Conservation (phyloP, 176 grass and related monocot species). For the Oryza longistaminata region DNA sequence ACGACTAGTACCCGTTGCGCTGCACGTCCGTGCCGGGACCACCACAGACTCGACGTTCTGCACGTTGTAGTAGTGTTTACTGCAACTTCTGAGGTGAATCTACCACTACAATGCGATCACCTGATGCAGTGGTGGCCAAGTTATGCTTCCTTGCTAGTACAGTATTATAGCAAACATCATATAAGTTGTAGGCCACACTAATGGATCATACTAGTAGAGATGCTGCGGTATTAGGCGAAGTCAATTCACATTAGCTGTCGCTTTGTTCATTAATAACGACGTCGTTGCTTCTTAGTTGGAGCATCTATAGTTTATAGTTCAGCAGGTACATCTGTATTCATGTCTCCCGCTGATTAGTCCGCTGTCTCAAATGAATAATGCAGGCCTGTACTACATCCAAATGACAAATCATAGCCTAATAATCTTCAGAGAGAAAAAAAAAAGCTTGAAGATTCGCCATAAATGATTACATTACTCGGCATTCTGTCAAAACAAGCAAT, state of each 20-base stretch:
- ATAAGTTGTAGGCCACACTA: too few relatives aligned
- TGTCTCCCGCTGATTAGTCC: background rate
- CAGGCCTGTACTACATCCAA: too few relatives aligned
- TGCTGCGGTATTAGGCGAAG: background rate
- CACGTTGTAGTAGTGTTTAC: background rate
- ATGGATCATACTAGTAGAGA: too few relatives aligned
- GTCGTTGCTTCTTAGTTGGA: constrained; percentile 33
- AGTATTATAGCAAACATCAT: background rate
- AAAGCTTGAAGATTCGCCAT: background rate
- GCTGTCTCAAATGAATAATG: background rate
- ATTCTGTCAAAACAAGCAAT: constrained; percentile 26
- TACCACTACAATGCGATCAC: too few relatives aligned
- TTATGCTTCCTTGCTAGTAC: too few relatives aligned
- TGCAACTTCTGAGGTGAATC: background rate
- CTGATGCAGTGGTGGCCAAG: background rate
- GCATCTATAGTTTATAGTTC: constrained; percentile 1
- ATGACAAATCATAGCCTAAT: background rate
- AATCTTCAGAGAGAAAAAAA: background rate
- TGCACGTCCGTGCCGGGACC: background rate
- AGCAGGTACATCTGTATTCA: background rate
- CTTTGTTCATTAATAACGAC: background rate
- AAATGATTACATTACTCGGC: background rate
- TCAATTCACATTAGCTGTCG: constrained; percentile 2
- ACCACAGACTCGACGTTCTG: background rate
- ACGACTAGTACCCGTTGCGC: background rate